Conservation (phyloP, 257 asterid genomes). For the Parsonsia alboflavescens region DNA sequence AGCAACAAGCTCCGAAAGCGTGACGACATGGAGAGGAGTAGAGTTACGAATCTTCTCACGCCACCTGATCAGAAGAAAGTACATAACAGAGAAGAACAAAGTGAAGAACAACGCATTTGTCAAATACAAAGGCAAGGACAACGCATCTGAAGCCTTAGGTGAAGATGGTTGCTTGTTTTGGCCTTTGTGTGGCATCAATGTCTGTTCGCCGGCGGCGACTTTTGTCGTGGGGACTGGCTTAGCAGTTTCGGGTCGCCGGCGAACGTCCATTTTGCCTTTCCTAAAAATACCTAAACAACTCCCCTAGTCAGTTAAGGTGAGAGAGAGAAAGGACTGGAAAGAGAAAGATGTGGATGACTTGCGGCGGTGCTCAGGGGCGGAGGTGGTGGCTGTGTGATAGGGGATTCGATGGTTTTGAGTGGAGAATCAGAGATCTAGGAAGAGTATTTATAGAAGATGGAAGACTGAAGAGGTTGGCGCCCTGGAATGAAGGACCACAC, state of each 20-base stretch:
- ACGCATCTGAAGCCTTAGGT: constrained; percentile 29
- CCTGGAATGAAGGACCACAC: constrained; percentile 33
- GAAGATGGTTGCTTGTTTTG: constrained; percentile 2
- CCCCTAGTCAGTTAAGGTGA: not conserved
- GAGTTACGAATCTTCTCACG: constrained; percentile 49
- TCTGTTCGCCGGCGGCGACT: constrained; percentile 28
- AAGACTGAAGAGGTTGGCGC: constrained; percentile 23
- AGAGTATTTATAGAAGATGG: constrained; percentile 24
- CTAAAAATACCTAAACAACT: not conserved
- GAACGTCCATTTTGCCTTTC: constrained; percentile 34
- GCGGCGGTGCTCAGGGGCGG: not conserved
- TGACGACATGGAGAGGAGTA: constrained; percentile 41
- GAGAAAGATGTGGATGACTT: not conserved
- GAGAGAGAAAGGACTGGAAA: not conserved
- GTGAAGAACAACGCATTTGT: constrained; percentile 42
- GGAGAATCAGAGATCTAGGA: constrained; percentile 23
- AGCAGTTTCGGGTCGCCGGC: constrained; percentile 24
- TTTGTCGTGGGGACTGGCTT: constrained; percentile 11
- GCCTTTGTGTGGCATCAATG: constrained; percentile 15
- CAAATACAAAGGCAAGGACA: constrained; percentile 33
- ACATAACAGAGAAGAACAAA: constrained; percentile 41
- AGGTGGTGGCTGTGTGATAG: not conserved
- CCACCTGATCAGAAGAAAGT: constrained; percentile 43
- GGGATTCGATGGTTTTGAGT: constrained; percentile 14
- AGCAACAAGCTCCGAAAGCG: constrained; percentile 45